A percentile compares a stretch with the other conserved stretches of the same genome.
Conservation (phyloP, 164 flowering plant genomes). For the Warburgia ugandensis region DNA sequence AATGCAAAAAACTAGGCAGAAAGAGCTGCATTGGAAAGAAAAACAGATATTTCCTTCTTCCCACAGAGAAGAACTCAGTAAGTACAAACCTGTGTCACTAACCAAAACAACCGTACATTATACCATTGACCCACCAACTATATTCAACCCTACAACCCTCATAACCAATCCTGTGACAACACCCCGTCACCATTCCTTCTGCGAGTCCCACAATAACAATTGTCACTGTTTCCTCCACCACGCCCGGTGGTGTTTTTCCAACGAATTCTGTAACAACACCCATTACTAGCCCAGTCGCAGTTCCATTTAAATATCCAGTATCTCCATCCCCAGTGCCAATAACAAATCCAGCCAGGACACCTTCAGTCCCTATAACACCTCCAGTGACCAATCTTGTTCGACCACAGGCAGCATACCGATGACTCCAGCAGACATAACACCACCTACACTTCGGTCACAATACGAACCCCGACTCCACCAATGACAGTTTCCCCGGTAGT, state of each 20-base stretch:
- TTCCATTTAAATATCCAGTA: too few relatives aligned
- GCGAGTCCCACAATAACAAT: too few relatives aligned
- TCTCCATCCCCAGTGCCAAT: too few relatives aligned
- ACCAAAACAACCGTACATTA: conserved; percentile 10
- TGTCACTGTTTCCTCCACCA: conserved; percentile 3
- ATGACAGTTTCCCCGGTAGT: conserved; percentile 32
- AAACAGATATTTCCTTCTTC: conserved; percentile 23
- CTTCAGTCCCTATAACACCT: conserved; percentile 5
- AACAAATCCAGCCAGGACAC: conserved; percentile 14
- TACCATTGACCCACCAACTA: conserved; percentile 6
- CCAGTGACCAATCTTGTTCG: conserved; percentile 39
- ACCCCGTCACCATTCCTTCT: too few relatives aligned
- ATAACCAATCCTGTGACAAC: conserved; percentile 14
- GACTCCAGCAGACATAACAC: conserved; percentile 24
- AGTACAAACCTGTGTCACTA: conserved; percentile 22
- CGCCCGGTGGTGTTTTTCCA: conserved; percentile 39
- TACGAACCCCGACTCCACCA: conserved; percentile 38
- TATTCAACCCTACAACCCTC: conserved; percentile 5
- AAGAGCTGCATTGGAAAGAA: conserved; percentile 21
- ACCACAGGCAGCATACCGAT: conserved; percentile 37
- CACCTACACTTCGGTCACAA: conserved; percentile 22
- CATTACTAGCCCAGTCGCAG: conserved; percentile 25
- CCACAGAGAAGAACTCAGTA: too few relatives aligned
- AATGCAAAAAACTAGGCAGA: conserved; percentile 15
- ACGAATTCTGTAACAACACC: conserved; percentile 25